phyloP scores from a whole-genome alignment of 2,329 filamentous ascomycete species.

The Diaporthe ilicicola region DNA sequence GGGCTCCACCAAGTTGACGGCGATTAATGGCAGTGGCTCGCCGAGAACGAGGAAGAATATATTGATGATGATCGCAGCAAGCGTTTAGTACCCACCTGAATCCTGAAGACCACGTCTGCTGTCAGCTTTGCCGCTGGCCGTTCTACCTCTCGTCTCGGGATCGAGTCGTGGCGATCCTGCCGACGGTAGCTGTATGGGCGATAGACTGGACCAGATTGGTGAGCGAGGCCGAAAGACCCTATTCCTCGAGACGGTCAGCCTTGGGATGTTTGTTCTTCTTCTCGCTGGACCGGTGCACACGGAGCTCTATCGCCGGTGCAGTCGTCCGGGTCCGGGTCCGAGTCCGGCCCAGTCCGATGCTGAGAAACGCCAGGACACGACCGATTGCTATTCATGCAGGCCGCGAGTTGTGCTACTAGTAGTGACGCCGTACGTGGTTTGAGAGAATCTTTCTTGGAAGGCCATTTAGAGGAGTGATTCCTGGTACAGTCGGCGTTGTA shows the following conservation, averaged over 20 bases:
- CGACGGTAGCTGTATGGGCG: not conserved
- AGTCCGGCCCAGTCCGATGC: not conserved
- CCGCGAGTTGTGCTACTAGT: not conserved
- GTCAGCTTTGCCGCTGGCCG: not conserved
- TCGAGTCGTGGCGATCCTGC: not conserved
- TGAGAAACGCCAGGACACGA: not conserved
- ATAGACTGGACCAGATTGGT: not conserved
- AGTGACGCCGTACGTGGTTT: not conserved
- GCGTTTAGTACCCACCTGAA: too few species aligned
- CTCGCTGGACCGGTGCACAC: not conserved
- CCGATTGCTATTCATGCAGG: not conserved
- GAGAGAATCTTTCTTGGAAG: not conserved
- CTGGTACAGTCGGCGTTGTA: not conserved
- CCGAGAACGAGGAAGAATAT: not conserved
- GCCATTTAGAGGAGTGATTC: not conserved
- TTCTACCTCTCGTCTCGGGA: not conserved
- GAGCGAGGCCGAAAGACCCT: not conserved
- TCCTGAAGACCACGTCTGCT: slow-evolving; percentile 4
- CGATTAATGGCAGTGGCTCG: not conserved
- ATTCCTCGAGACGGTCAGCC: not conserved
- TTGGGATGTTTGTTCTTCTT: not conserved
- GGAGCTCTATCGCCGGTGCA: not conserved
- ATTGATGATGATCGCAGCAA: not conserved
- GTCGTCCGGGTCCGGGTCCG: not conserved
- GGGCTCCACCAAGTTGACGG: not conserved